These are phyloP conservation scores for Nakazawaea ishiwadae DNA, from an alignment of 805 yeast species.

Conservation along the genomic window DNA sequence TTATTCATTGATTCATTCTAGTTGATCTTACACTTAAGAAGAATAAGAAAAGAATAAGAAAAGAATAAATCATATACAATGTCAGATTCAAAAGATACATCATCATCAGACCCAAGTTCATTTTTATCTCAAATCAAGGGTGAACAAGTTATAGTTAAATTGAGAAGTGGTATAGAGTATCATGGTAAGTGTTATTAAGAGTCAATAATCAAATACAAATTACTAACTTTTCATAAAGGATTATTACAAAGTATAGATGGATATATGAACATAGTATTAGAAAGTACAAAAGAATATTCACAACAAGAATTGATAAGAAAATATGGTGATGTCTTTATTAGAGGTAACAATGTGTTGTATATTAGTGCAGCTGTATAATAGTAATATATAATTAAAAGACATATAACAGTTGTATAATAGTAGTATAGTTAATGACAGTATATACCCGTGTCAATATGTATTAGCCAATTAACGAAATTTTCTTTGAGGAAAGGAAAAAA, in stretches of 20 bases:
- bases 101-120: slow-evolving; percentile 56
- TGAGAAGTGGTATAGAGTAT: slow-evolving; percentile 84
- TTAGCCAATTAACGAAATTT: too few relatives aligned
- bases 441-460: background rate
- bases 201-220: too few relatives aligned
- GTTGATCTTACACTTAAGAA: background rate
- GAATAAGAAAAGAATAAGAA: background rate
- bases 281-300: slow-evolving; percentile 65
- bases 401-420: too few relatives aligned
- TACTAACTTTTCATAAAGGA: slow-evolving; percentile 23
- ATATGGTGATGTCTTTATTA: slow-evolving; percentile 77
- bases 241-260: slow-evolving; percentile 88
- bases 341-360: slow-evolving; percentile 70
- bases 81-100: background rate
- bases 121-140: slow-evolving; percentile 81
- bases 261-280: slow-evolving; percentile 90
- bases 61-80: background rate
- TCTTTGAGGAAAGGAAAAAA: background rate
- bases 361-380: slow-evolving; percentile 7
- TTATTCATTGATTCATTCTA: too few relatives aligned
- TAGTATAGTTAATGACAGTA: background rate
- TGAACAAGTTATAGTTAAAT: slow-evolving; percentile 72
- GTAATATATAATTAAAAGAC: too few relatives aligned
- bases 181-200: slow-evolving; percentile 57
- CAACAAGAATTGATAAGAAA: slow-evolving; percentile 42